A percentile compares a stretch with the other conserved stretches of the same genome.
phyloP scores from a whole-genome alignment of 768 basidiomycete genomes.

The Gautieria morchelliformis region DNA sequence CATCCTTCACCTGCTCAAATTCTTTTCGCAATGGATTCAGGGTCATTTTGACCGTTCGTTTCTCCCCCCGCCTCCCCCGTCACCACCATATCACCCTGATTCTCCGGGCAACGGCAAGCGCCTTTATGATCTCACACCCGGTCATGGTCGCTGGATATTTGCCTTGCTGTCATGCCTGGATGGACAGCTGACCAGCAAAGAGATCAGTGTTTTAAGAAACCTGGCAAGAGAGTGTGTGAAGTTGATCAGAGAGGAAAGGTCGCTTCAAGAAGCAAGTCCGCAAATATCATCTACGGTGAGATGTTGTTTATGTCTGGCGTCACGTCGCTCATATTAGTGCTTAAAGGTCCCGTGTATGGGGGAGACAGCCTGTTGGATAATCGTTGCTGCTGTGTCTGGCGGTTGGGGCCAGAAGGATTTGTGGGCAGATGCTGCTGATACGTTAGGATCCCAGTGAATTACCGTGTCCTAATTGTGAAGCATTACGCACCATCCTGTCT shows the following conservation, averaged over 20 bases:
- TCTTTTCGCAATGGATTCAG: slow-evolving; percentile 76
- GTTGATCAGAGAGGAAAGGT: slow-evolving; percentile 30
- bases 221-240: slow-evolving; percentile 63
- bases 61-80: slow-evolving; percentile 16
- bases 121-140: slow-evolving; percentile 31
- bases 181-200: slow-evolving; percentile 60
- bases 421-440: slow-evolving; percentile 58
- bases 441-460: no score
- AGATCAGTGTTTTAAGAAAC: slow-evolving; percentile 65
- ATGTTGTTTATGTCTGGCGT: not conserved
- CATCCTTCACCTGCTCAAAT: slow-evolving; percentile 72
- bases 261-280: slow-evolving; percentile 15
- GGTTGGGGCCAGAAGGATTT: slow-evolving; percentile 76
- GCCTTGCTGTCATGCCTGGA: slow-evolving; percentile 61
- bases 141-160: slow-evolving; percentile 74
- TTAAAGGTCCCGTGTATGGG: slow-evolving; percentile 18
- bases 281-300: not conserved
- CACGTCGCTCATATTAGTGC: not conserved
- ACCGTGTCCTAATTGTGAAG: no score
- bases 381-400: slow-evolving; percentile 52
- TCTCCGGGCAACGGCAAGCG: not conserved
- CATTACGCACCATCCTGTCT: no score
- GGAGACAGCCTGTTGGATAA: slow-evolving; percentile 60
- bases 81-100: not conserved
- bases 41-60: slow-evolving; percentile 37